A percentile compares a stretch with the other conserved stretches of the same genome.
phyloP scores from a whole-genome alignment of 2,329 filamentous ascomycete species.

The Domatiomyces globalis region DNA sequence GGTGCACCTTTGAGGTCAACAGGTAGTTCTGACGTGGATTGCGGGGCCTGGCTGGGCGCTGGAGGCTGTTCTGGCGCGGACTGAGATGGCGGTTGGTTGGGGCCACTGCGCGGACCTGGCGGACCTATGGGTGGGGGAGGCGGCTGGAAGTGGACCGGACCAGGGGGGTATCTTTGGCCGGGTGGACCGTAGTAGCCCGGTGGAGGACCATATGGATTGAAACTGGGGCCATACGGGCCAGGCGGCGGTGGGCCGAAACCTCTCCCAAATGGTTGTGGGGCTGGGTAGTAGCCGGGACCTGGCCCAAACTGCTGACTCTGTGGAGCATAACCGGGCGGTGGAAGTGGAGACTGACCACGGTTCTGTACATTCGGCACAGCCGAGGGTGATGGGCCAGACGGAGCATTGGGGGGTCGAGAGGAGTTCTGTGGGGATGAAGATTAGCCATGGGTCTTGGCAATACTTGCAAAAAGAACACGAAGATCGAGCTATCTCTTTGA shows the following conservation, averaged over 20 bases:
- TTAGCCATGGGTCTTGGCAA: slow-evolving; percentile 4
- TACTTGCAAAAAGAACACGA: background rate
- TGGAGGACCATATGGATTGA: slow-evolving; percentile 56
- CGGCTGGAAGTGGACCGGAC: slow-evolving; percentile 40
- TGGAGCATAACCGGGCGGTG: slow-evolving; percentile 27
- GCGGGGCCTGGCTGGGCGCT: slow-evolving; percentile 20
- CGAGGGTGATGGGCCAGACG: slow-evolving; percentile 29
- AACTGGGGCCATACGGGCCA: slow-evolving; percentile 47
- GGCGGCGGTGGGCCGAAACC: slow-evolving; percentile 35
- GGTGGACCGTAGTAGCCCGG: slow-evolving; percentile 58
- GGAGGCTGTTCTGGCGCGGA: slow-evolving; percentile 17
- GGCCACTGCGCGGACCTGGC: slow-evolving; percentile 32
- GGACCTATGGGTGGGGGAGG: slow-evolving; percentile 43
- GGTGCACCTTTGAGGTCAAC: slow-evolving; percentile 27
- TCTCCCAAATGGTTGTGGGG: slow-evolving; percentile 33
- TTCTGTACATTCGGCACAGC: slow-evolving; percentile 24
- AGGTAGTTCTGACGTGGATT: slow-evolving; percentile 31
- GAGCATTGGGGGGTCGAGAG: slow-evolving; percentile 28
- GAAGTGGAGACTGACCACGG: slow-evolving; percentile 28
- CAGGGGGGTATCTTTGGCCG: slow-evolving; percentile 59
- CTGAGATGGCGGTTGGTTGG: slow-evolving; percentile 20
- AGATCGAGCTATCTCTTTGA: slow-evolving; percentile 24
- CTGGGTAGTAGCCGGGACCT: slow-evolving; percentile 35
- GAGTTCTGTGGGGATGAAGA: slow-evolving; percentile 24
- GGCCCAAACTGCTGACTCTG: slow-evolving; percentile 28